These are phyloP conservation scores for Lactuca sativa DNA, from an alignment of 129 eudicot species.

Conservation along the genomic window DNA sequence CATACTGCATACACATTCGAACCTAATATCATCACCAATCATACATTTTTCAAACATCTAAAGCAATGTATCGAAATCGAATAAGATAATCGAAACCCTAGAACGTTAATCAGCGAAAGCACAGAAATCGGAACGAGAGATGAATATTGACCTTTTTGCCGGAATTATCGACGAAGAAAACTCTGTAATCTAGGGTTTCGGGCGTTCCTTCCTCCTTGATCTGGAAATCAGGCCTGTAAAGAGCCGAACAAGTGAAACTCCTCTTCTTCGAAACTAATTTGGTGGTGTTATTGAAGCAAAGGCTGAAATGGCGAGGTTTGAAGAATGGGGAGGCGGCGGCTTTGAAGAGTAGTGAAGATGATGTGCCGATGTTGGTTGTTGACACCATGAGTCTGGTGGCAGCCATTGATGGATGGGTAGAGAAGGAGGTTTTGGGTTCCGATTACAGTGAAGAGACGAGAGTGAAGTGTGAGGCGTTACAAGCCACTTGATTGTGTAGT, in stretches of 20 bases:
- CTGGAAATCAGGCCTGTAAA: conserved; percentile 58
- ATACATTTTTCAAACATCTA: background rate
- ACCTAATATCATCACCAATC: background rate
- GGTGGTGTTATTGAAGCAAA: conserved; percentile 38
- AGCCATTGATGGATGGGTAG: conserved; percentile 50
- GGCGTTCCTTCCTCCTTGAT: conserved; percentile 81
- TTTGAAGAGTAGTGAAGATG: conserved; percentile 49
- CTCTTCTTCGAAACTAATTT: conserved; percentile 41
- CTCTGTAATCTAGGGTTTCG: conserved; percentile 93
- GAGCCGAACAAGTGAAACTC: conserved; percentile 60
- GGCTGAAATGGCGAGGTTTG: conserved; percentile 38
- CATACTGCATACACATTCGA: conserved; percentile 5
- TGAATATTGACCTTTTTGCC: conserved; percentile 67
- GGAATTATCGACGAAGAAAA: conserved; percentile 66
- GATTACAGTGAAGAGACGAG: conserved; percentile 16
- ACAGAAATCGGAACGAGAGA: background rate
- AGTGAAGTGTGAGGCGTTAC: background rate
- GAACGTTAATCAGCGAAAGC: background rate
- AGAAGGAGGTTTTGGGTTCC: conserved; percentile 9
- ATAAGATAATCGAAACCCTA: conserved; percentile 1
- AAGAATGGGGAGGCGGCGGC: conserved; percentile 29
- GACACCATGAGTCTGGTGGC: conserved; percentile 71
- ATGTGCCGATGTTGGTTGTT: conserved; percentile 50
- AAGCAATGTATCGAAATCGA: conserved; percentile 4
- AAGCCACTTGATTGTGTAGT: conserved; percentile 21